Base-by-base conservation (phyloP, 257 asterid genomes). In the Nicotiana paniculata region DNA sequence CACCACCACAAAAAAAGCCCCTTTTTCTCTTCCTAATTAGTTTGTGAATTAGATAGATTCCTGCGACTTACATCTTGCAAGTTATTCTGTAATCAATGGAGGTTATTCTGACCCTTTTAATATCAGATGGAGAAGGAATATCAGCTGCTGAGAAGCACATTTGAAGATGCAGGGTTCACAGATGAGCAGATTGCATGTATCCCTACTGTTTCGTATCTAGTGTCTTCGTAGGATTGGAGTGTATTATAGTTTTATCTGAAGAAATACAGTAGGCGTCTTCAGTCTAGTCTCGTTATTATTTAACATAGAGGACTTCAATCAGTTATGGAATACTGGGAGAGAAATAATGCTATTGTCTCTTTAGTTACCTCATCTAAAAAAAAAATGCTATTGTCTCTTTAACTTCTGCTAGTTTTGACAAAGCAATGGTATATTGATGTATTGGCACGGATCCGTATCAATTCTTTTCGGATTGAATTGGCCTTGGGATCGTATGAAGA, bases 401-500 rank as follows among this genome's bases (percentile, higher is more conserved):
- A 86, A 92, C 93, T 70, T 43, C n/a, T 82, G 18, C 64, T 89
- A 93, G 97, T 95, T 90, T 86, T 93, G 86, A 93, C 97, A 83
- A 93, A 91, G 85, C 90, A 92, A 83, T 95, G 99, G 98, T 95
- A 93, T 83, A 55, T 61, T 80, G 86, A 90, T 66, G 91, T 89
- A 79, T 81, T 95, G 90, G 91, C 97, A 79, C 92, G 97, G 81
- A 91, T 95, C 66, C 94, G 99, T 72, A 86, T 93, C 88, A 93
- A 95, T 88, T 90, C 99, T 77, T 95, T 95, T 63, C 93, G 97
- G 55, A 85, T 93, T 83, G 99, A 95, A 84, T 88, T 90, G 86
- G 88, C 94, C 63, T 81, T 89, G 61, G 91, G 89, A 89, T 91
- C 93, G 51, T 88, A 90, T 74, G 97, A 92, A 84, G 97, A 95